Evolutionary conservation across 495 filamentous ascomycete genomes (phyloP).

Genomic region (Penicillium nucicola): DNA sequence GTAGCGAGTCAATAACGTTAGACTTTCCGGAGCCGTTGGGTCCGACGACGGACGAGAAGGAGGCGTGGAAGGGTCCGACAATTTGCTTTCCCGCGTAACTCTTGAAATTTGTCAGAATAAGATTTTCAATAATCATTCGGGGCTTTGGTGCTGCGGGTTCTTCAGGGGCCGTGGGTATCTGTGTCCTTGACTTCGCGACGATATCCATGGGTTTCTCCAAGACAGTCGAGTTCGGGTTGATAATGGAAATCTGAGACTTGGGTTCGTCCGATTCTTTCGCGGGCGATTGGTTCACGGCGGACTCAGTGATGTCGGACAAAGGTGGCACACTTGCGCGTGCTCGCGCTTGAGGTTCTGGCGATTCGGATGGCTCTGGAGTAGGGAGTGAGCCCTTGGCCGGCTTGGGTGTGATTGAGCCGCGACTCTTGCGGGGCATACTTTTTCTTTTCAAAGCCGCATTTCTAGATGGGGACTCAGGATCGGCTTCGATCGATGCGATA

Average conservation of each 20-base stretch:
- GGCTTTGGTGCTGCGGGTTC: constrained; percentile 71
- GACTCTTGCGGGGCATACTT: constrained; percentile 57
- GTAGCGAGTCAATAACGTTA: constrained; percentile 95
- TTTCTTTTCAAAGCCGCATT: constrained; percentile 62
- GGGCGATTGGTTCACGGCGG: constrained; percentile 61
- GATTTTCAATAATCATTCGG: constrained; percentile 85
- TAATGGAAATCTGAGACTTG: constrained; percentile 55
- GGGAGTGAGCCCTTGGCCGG: constrained; percentile 49
- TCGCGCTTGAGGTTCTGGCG: constrained; percentile 53
- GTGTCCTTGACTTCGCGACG: constrained; percentile 78
- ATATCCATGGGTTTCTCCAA: constrained; percentile 93
- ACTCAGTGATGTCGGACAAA: constrained; percentile 73
- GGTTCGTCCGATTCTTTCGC: constrained; percentile 36
- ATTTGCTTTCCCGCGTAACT: constrained; percentile 94
- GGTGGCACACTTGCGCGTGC: constrained; percentile 54
- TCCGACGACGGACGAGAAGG: constrained; percentile 97
- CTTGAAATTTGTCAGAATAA: constrained; percentile 94
- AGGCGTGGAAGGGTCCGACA: constrained; percentile 94
- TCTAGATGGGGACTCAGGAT: constrained; percentile 63
- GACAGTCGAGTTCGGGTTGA: constrained; percentile 70
- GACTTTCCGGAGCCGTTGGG: constrained; percentile 98
- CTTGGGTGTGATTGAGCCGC: constrained; percentile 44
- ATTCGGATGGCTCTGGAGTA: constrained; percentile 55
- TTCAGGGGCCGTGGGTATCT: constrained; percentile 60
- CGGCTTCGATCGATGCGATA: constrained; percentile 38